Evolutionary conservation across 2,329 filamentous ascomycete species (phyloP), one percentile per base, ranked within the genome.

Genomic region (Mycocentrospora acerina): DNA sequence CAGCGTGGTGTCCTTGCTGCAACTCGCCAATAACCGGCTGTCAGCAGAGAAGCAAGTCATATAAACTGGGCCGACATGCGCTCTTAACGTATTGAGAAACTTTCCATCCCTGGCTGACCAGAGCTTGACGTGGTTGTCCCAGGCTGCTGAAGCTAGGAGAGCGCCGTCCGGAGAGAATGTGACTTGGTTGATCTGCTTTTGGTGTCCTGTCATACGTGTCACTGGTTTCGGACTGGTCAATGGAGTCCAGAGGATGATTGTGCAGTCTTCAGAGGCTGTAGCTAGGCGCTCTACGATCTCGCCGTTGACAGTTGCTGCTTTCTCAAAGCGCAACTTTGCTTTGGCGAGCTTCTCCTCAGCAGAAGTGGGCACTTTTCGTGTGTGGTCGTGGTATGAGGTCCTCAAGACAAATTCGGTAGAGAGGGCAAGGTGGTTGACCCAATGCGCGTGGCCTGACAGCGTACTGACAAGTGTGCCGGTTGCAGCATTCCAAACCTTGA

Each of bases 101-200:
- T 77, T 80, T 46, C 80, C 82, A 48, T 84, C 86, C 62, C 80
- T 77, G 2, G 85, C 86, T 52, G 83, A 88, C 90, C 90, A 97
- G 17, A 96, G 71, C 70, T 95, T 95, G 55, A 91, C 89, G 58
- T 91, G 88, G 64, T 97, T 98, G 67, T 98, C 93, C 72, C 91
- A 98, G 4, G 85, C 85, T 7, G 88, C 84, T 25, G 87, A 94
- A 7, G 93, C 93, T 55, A 98, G 90, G 42, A 91, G 78, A 7
- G 81, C 77, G 24, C 90, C 91, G 60, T 97, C 90, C 0, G 91
- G 90, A 1, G 89, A 95, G 69, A 97, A 97, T 0, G 85, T 86
- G 32, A 97, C 90, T 63, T 96, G 88, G 66, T 97, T 96, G 53
- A 97, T 90, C 62, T 91, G 88, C 71, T 97, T 97, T 66, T 96